Conservation (phyloP, 257 asterid species). For the Jaltomata sinuosa region DNA sequence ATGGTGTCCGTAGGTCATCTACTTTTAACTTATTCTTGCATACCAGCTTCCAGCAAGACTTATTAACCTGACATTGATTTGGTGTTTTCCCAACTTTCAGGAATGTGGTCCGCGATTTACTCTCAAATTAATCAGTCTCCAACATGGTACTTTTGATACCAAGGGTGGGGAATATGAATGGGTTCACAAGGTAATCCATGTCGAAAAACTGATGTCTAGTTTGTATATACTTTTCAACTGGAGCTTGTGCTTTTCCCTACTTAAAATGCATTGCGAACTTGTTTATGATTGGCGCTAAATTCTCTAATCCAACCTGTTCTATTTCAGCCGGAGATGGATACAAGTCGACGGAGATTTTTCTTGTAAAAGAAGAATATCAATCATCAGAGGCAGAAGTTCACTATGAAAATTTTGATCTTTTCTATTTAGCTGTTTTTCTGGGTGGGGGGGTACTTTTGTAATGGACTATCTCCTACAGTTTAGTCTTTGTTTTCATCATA, state of each 20-base stretch:
- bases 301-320: neutral
- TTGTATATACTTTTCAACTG: neutral
- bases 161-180: slow-evolving; percentile 92
- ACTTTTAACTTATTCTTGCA: neutral
- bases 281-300: neutral
- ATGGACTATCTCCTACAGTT: neutral
- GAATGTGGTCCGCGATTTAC: slow-evolving; percentile 97
- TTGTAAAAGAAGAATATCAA: slow-evolving; percentile 9
- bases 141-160: slow-evolving; percentile 89
- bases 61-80: neutral
- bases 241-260: neutral
- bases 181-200: slow-evolving; percentile 73
- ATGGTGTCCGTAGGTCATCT: neutral
- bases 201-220: neutral
- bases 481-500: neutral
- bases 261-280: neutral
- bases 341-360: slow-evolving; percentile 91
- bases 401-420: neutral
- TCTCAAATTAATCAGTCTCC: slow-evolving; percentile 73
- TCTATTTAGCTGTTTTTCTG: neutral
- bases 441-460: neutral
- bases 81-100: slow-evolving; percentile 15
- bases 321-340: slow-evolving; percentile 86
- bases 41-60: neutral
- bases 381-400: neutral